A percentile compares a stretch with the other conserved stretches of the same genome.
Evolutionary conservation across 305 asterid species (phyloP).

Genomic region (Striga hermonthica): DNA sequence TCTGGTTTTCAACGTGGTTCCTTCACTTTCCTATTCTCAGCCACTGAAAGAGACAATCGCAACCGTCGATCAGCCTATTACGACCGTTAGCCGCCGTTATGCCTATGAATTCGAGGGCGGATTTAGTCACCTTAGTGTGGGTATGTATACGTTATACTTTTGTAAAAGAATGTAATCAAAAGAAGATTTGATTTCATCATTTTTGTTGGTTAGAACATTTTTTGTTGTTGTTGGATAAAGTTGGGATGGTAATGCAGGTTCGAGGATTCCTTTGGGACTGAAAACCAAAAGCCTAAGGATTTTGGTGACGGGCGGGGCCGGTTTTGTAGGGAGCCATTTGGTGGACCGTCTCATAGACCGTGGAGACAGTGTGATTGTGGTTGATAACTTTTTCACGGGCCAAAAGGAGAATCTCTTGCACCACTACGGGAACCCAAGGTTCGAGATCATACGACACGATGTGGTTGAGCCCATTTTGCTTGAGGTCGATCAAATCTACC

Average conservation of each 20-base stretch:
- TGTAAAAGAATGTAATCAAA: too few species aligned
- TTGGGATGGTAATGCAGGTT: constrained; percentile 47
- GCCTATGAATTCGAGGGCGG: constrained; percentile 35
- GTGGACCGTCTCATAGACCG: constrained; percentile 73
- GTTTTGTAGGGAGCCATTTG: constrained; percentile 89
- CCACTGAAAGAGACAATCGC: constrained; percentile 19
- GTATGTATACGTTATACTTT: constrained; percentile 22
- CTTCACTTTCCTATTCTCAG: constrained; percentile 25
- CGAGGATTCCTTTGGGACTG: constrained; percentile 60
- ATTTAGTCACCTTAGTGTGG: constrained; percentile 38
- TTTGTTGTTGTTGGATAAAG: too few species aligned
- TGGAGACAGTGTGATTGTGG: constrained; percentile 75
- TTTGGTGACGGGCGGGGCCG: constrained; percentile 89
- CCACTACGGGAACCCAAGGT: constrained; percentile 58
- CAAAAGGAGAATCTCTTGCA: constrained; percentile 59
- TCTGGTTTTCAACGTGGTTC: constrained; percentile 32
- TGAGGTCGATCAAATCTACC: constrained; percentile 87
- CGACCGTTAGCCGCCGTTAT: constrained; percentile 35
- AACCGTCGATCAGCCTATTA: constrained; percentile 29
- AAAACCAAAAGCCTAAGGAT: constrained; percentile 58
- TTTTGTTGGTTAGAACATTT: not conserved
- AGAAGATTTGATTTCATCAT: not conserved
- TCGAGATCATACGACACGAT: constrained; percentile 78
- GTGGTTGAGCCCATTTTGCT: constrained; percentile 83
- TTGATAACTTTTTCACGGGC: constrained; percentile 81